A percentile compares a stretch with the other conserved stretches of the same genome.
Evolutionary conservation across 805 yeast genomes (phyloP).

Genomic region (Spencermartinsiella europaea): DNA sequence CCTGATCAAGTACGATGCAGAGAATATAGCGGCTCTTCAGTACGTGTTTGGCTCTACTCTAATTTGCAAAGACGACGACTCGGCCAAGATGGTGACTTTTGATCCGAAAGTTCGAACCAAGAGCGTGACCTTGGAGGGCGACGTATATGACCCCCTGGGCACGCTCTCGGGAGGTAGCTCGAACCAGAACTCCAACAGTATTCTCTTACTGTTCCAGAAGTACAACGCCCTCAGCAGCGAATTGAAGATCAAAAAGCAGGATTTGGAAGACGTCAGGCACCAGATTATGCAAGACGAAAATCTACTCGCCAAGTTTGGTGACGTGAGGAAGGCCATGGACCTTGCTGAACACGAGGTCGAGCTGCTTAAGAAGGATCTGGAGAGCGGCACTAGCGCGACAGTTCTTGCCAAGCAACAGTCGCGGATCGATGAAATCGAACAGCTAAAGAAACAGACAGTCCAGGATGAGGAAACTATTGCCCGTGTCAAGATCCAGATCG

Average conservation of each 20-base stretch:
- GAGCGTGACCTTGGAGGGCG: conserved; percentile 89
- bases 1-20: conserved; percentile 66
- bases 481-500: conserved; percentile 41
- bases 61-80: conserved; percentile 78
- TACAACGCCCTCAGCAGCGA: conserved; percentile 45
- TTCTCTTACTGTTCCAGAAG: conserved; percentile 61
- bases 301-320: conserved; percentile 21
- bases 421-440: conserved; percentile 43
- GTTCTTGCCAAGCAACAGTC: conserved; percentile 27
- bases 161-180: conserved; percentile 94
- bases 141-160: conserved; percentile 93
- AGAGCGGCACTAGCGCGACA: conserved; percentile 24
- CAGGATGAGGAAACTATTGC: conserved; percentile 33
- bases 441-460: conserved; percentile 37
- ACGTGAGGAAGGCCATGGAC: conserved; percentile 25
- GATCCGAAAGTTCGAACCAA: conserved; percentile 74
- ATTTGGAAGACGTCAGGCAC: conserved; percentile 37
- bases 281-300: conserved; percentile 41
- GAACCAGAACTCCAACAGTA: conserved; percentile 45
- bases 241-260: conserved; percentile 38
- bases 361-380: conserved; percentile 25
- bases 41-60: conserved; percentile 88
- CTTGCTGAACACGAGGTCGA: conserved; percentile 30
- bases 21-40: conserved; percentile 77
- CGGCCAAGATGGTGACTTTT: conserved; percentile 86